Percentiles rank a stretch among this genome's conserved stretches.
Evolutionary conservation across 2,329 filamentous ascomycete species (phyloP).

Genomic region (Claviceps africana): DNA sequence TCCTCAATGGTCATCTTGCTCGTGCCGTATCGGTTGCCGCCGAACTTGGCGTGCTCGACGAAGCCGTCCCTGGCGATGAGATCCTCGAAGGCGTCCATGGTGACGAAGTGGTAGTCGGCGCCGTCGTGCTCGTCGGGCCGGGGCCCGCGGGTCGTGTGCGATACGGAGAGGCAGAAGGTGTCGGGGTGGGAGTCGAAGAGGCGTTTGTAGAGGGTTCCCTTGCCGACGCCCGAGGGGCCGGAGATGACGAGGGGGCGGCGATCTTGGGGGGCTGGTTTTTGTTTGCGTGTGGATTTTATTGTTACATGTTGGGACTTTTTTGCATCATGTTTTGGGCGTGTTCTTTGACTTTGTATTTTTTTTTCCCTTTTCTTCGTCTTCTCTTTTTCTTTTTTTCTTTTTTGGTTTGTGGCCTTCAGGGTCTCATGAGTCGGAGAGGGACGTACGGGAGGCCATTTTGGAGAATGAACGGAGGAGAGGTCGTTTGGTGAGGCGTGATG

Average conservation of each 20-base stretch:
- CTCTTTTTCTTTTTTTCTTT: neutral
- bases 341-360: neutral
- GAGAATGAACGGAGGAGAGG: constrained; percentile 1
- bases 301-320: neutral
- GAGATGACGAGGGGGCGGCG: constrained; percentile 58
- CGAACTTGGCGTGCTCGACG: constrained; percentile 75
- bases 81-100: constrained; percentile 49
- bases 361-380: neutral
- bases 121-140: constrained; percentile 63
- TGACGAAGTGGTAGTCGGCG: constrained; percentile 68
- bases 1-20: constrained; percentile 66
- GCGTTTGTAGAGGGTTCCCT: constrained; percentile 62
- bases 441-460: constrained; percentile 13
- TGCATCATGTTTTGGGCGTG: neutral
- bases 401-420: neutral
- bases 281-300: neutral
- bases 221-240: constrained; percentile 65
- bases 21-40: constrained; percentile 78
- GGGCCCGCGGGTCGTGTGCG: constrained; percentile 69
- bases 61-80: constrained; percentile 60
- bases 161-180: constrained; percentile 41
- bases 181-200: constrained; percentile 46
- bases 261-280: constrained; percentile 24
- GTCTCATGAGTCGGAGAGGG: too few relatives aligned
- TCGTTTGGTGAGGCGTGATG: neutral